Conservation (phyloP, 2,329 filamentous ascomycete species). For the Colletotrichum euphorbiae region DNA sequence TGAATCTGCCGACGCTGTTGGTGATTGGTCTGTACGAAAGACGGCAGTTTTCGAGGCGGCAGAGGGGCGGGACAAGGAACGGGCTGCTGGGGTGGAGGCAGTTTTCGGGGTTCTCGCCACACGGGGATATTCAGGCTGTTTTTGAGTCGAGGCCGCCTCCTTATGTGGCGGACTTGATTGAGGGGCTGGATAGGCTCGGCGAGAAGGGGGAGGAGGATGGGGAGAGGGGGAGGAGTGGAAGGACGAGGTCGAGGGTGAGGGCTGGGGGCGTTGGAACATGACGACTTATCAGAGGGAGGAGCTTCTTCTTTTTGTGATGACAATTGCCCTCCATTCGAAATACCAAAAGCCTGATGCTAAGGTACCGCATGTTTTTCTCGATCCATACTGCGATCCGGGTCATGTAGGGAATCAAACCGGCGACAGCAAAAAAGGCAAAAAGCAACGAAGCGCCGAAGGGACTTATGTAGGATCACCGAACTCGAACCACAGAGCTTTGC, state of each 20-base stretch:
- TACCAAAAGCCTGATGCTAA: no score
- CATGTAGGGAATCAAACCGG: no score
- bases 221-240: neutral
- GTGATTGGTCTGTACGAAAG: conserved; percentile 72
- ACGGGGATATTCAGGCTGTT: conserved; percentile 70
- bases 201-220: conserved; percentile 3
- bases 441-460: no score
- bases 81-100: conserved; percentile 39
- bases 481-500: no score
- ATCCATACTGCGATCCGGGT: no score
- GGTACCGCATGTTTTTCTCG: no score
- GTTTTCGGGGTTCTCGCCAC: conserved; percentile 58
- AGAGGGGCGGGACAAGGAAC: neutral
- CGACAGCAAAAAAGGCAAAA: no score
- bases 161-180: conserved; percentile 49
- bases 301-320: neutral
- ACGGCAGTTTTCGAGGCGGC: conserved; percentile 61
- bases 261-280: conserved; percentile 17
- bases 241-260: conserved; percentile 16
- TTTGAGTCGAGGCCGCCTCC: conserved; percentile 70
- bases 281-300: neutral
- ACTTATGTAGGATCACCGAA: no score
- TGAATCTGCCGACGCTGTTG: conserved; percentile 74
- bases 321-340: neutral
- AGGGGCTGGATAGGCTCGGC: conserved; percentile 31